Percentiles rank a stretch among this genome's conserved stretches.
Conservation (phyloP, 2,329 filamentous ascomycete genomes). For the Claviceps citrina region DNA sequence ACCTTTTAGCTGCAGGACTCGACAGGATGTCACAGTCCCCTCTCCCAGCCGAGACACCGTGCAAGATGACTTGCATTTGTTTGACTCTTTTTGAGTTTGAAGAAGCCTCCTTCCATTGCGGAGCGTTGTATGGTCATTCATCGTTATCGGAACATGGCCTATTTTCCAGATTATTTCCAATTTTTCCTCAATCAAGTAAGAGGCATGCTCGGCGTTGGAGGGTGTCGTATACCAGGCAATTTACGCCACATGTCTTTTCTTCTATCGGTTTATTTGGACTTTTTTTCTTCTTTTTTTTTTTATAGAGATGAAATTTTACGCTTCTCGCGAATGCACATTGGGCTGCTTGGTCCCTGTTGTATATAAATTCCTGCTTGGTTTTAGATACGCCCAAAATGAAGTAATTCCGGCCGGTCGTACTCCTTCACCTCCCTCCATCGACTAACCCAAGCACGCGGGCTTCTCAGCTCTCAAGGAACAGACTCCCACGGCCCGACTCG, state of each 20-base stretch:
- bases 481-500: constrained; percentile 28
- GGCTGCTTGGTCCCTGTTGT: too few relatives aligned
- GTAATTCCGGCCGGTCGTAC: not conserved
- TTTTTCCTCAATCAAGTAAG: not conserved
- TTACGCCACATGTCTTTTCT: constrained; percentile 3
- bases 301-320: not conserved
- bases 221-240: constrained; percentile 6
- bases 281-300: not conserved
- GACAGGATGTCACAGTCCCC: too few relatives aligned
- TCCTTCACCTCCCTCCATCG: too few relatives aligned
- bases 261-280: not conserved
- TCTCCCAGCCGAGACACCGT: not conserved
- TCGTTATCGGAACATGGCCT: not conserved
- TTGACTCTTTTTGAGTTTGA: not conserved
- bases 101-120: not conserved
- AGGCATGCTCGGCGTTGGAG: constrained; percentile 6
- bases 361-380: too few relatives aligned
- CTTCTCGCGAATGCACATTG: not conserved
- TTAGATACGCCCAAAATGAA: too few relatives aligned
- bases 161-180: not conserved
- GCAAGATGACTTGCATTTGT: not conserved
- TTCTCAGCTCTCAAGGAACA: too few relatives aligned
- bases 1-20: not conserved
- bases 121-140: not conserved
- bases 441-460: too few relatives aligned